phyloP scores from a whole-genome alignment of 108 stramenopile genomes.

The Skeletonema menzelii region DNA sequence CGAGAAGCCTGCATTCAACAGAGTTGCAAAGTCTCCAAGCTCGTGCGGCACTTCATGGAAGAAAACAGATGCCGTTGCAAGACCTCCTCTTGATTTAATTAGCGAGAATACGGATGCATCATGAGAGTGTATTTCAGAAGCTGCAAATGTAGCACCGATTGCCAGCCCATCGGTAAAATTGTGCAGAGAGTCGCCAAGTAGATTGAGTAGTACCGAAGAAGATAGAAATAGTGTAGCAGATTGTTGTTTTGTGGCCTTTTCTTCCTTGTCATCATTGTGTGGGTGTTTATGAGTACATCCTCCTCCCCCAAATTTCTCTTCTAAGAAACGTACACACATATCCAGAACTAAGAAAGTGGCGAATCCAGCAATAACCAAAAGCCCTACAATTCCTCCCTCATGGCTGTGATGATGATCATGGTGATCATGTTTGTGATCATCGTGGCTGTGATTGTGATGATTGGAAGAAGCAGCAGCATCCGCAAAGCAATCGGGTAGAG shows the following conservation, averaged over 20 bases:
- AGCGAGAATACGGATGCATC: slow-evolving; percentile 37
- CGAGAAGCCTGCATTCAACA: slow-evolving; percentile 73
- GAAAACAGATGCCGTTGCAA: slow-evolving; percentile 78
- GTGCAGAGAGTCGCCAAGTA: slow-evolving; percentile 85
- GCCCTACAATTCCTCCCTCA: slow-evolving; percentile 53
- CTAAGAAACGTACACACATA: slow-evolving; percentile 65
- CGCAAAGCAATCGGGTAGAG: slow-evolving; percentile 63
- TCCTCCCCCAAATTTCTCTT: slow-evolving; percentile 9
- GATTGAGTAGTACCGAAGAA: slow-evolving; percentile 70
- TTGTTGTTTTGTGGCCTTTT: slow-evolving; percentile 10
- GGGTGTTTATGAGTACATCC: slow-evolving; percentile 32
- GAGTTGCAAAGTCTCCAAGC: slow-evolving; percentile 84
- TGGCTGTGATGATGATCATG: slow-evolving; percentile 11
- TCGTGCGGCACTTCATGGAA: slow-evolving; percentile 94
- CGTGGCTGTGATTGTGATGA: neutral
- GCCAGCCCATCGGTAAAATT: slow-evolving; percentile 86
- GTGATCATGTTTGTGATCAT: neutral
- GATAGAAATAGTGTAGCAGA: slow-evolving; percentile 26
- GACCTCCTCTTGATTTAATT: slow-evolving; percentile 65
- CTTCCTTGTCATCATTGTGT: slow-evolving; percentile 13
- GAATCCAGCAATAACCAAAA: slow-evolving; percentile 74
- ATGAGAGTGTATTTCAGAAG: slow-evolving; percentile 25
- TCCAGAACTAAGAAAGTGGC: slow-evolving; percentile 69
- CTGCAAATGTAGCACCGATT: slow-evolving; percentile 83
- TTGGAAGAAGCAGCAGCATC: slow-evolving; percentile 13